phyloP scores from a whole-genome alignment of 2,329 filamentous ascomycete species.

The Xylariaceae sp. region DNA sequence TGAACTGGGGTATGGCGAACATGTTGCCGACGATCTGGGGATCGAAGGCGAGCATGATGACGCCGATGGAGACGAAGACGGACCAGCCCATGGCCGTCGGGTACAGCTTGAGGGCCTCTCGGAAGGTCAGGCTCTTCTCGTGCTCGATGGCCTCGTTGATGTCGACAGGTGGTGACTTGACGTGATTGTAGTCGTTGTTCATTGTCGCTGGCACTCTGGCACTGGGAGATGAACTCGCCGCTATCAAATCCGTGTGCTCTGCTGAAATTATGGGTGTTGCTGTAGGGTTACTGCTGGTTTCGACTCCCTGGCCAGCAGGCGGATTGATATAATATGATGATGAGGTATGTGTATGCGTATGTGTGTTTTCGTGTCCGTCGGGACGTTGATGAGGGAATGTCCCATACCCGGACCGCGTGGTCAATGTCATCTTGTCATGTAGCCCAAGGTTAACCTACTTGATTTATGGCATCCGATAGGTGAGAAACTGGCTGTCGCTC shows the following conservation, averaged over 20 bases:
- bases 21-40: constrained; percentile 59
- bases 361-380: too few relatives aligned
- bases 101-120: constrained; percentile 38
- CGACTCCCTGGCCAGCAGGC: background rate
- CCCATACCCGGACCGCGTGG: constrained; percentile 8
- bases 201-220: too few relatives aligned
- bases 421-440: too few relatives aligned
- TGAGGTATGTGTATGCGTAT: too few relatives aligned
- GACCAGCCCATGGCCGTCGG: constrained; percentile 49
- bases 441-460: too few relatives aligned
- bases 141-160: constrained; percentile 35
- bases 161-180: constrained; percentile 19
- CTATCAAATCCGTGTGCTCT: too few relatives aligned
- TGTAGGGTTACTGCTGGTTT: background rate
- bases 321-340: too few relatives aligned
- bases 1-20: constrained; percentile 38
- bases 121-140: constrained; percentile 37
- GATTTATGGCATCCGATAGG: too few relatives aligned
- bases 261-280: background rate
- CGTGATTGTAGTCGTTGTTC: constrained; percentile 12
- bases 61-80: constrained; percentile 52
- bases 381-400: too few relatives aligned
- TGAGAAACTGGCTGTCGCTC: too few relatives aligned
- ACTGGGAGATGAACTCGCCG: too few relatives aligned
- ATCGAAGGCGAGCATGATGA: constrained; percentile 60